A percentile compares a stretch with the other conserved stretches of the same genome.
Conservation (phyloP, 192 early-diverging fungal species). For the Phycomyces blakesleeanus region DNA sequence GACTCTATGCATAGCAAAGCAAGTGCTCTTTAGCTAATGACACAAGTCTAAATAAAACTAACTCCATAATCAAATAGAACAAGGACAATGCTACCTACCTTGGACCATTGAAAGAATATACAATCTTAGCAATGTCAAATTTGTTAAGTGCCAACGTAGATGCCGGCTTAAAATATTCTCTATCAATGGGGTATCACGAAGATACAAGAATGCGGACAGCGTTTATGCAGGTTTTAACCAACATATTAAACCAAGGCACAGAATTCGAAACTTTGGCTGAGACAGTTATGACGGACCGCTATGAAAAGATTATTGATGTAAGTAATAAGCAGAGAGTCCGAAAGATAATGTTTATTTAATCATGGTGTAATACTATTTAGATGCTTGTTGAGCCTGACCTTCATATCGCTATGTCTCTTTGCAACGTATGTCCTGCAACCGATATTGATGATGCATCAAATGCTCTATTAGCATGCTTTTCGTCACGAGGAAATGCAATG, state of each 20-base stretch:
- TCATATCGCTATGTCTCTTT: constrained; percentile 75
- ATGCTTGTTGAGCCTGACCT: constrained; percentile 67
- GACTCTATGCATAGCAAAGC: neutral
- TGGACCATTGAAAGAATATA: constrained; percentile 73
- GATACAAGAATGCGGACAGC: constrained; percentile 83
- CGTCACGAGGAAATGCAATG: constrained; percentile 66
- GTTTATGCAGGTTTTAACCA: constrained; percentile 91
- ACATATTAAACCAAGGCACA: constrained; percentile 86
- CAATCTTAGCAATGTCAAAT: constrained; percentile 85
- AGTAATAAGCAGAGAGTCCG: constrained; percentile 7
- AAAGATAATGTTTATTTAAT: neutral
- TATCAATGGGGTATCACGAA: constrained; percentile 89
- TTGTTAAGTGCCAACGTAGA: constrained; percentile 91
- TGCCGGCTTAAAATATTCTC: constrained; percentile 83
- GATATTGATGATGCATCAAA: constrained; percentile 89
- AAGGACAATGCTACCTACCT: constrained; percentile 50
- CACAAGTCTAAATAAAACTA: neutral
- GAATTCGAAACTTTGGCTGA: constrained; percentile 76
- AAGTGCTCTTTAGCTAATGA: neutral
- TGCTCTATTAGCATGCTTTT: constrained; percentile 76
- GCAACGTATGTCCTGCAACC: constrained; percentile 77
- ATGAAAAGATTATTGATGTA: constrained; percentile 75
- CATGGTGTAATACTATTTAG: constrained; percentile 23
- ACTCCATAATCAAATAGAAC: constrained; percentile 7
- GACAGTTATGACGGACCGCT: constrained; percentile 73